These are phyloP conservation scores for Magnusiomyces starmeri DNA, from an alignment of 1,139 yeast species.

Conservation along the genomic window DNA sequence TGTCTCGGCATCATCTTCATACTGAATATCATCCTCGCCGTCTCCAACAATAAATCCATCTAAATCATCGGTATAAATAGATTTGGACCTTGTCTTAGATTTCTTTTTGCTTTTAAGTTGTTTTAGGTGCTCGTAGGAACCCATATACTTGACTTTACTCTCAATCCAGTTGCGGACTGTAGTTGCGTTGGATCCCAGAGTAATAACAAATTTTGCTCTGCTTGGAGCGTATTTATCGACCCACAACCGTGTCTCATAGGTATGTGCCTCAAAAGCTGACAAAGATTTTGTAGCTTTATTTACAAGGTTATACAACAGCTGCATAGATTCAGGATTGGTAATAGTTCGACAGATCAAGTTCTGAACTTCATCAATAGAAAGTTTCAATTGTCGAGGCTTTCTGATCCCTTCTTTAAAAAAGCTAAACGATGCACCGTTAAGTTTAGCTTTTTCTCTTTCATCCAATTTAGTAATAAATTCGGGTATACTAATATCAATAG, in stretches of 20 bases:
- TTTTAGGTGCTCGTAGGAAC: background rate
- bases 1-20: conserved; percentile 21
- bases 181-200: conserved; percentile 13
- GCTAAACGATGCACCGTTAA: too few relatives aligned
- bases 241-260: conserved; percentile 10
- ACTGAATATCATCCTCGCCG: conserved; percentile 28
- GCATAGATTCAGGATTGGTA: background rate
- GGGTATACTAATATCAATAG: too few relatives aligned
- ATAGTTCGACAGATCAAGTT: conserved; percentile 1
- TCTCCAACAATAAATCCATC: conserved; percentile 44
- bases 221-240: conserved; percentile 11
- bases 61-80: conserved; percentile 25
- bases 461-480: too few relatives aligned
- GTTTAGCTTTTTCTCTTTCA: too few relatives aligned
- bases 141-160: conserved; percentile 17
- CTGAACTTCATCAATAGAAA: background rate
- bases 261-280: conserved; percentile 4
- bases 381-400: background rate
- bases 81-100: conserved; percentile 13
- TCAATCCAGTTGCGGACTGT: conserved; percentile 21
- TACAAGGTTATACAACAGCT: conserved; percentile 3
- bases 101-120: conserved; percentile 17
- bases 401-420: conserved; percentile 2
- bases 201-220: conserved; percentile 14
- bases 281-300: conserved; percentile 5